These are phyloP conservation scores for Alternaria sp. DNA, from an alignment of 2,329 filamentous ascomycete genomes.

Conservation along the genomic window DNA sequence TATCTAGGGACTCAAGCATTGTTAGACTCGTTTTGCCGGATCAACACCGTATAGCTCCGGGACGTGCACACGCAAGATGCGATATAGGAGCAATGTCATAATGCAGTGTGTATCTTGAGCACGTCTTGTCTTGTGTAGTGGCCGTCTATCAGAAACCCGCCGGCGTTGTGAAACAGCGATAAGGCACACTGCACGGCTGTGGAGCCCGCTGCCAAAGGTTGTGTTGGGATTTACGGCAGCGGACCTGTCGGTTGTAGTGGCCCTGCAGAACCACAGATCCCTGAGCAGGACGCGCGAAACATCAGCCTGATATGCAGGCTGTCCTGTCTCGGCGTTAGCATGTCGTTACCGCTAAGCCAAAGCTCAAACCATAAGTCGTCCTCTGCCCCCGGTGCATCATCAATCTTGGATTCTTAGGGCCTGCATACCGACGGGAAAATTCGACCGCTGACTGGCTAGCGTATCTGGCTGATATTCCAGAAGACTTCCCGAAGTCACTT, in stretches of 20 bases:
- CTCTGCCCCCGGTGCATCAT: conserved; percentile 16
- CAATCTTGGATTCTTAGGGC: conserved; percentile 19
- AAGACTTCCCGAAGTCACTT: conserved; percentile 15
- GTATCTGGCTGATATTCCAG: conserved; percentile 22
- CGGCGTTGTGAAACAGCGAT: conserved; percentile 46
- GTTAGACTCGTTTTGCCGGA: conserved; percentile 41
- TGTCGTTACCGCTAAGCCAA: conserved; percentile 19
- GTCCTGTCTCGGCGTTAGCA: conserved; percentile 28
- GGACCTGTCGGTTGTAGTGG: conserved; percentile 30
- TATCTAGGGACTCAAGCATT: conserved; percentile 17
- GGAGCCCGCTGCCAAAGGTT: conserved; percentile 26
- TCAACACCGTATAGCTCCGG: conserved; percentile 34
- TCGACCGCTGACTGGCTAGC: conserved; percentile 27
- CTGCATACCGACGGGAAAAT: conserved; percentile 15
- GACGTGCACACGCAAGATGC: conserved; percentile 26
- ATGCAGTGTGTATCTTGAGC: conserved; percentile 26
- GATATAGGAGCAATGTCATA: conserved; percentile 31
- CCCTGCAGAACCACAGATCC: conserved; percentile 30
- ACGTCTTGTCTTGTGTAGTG: conserved; percentile 15
- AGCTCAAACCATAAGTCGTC: conserved; percentile 19
- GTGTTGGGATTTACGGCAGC: conserved; percentile 28
- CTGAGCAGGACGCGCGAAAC: conserved; percentile 29
- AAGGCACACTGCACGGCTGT: conserved; percentile 39
- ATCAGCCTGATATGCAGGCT: conserved; percentile 45
- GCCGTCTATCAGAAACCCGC: conserved; percentile 36